phyloP scores from a whole-genome alignment of 768 basidiomycete species.

The Tulasnella sp. region DNA sequence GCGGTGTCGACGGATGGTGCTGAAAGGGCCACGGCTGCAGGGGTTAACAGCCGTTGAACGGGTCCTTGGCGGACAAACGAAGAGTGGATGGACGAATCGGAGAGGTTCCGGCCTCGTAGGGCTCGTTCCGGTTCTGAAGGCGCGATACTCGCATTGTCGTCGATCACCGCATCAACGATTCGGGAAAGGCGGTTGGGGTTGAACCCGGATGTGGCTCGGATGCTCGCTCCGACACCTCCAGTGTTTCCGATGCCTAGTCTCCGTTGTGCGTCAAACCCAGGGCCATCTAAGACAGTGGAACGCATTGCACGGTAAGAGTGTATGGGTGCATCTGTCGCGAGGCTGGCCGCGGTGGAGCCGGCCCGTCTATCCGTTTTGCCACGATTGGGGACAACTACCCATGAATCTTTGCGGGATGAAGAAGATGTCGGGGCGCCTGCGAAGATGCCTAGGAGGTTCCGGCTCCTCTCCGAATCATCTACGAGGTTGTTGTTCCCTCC shows the following conservation, averaged over 20 bases:
- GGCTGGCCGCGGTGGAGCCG: neutral
- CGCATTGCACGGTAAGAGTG: neutral
- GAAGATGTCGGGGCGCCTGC: slow-evolving; percentile 73
- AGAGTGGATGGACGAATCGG: slow-evolving; percentile 90
- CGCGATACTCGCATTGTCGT: slow-evolving; percentile 43
- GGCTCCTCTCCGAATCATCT: neutral
- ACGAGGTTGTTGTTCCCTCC: neutral
- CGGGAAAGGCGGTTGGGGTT: slow-evolving; percentile 53
- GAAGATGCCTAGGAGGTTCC: slow-evolving; percentile 78
- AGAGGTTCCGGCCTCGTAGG: slow-evolving; percentile 71
- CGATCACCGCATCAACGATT: slow-evolving; percentile 79
- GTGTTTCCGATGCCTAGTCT: slow-evolving; percentile 40
- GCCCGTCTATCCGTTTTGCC: slow-evolving; percentile 39
- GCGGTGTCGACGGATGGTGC: slow-evolving; percentile 24
- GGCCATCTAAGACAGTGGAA: neutral
- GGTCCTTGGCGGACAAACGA: slow-evolving; percentile 61
- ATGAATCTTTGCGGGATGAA: slow-evolving; percentile 57
- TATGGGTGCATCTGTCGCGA: neutral
- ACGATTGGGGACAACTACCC: slow-evolving; percentile 65
- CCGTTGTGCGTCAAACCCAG: slow-evolving; percentile 32
- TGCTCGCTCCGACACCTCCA: slow-evolving; percentile 29
- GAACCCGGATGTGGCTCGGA: slow-evolving; percentile 29
- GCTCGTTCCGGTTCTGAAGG: slow-evolving; percentile 55
- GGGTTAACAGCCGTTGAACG: slow-evolving; percentile 39
- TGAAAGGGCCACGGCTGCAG: slow-evolving; percentile 50